Percentiles rank a stretch among this genome's conserved stretches.
phyloP scores from a whole-genome alignment of 2,329 filamentous ascomycete genomes.

The Lachnellula arida region DNA sequence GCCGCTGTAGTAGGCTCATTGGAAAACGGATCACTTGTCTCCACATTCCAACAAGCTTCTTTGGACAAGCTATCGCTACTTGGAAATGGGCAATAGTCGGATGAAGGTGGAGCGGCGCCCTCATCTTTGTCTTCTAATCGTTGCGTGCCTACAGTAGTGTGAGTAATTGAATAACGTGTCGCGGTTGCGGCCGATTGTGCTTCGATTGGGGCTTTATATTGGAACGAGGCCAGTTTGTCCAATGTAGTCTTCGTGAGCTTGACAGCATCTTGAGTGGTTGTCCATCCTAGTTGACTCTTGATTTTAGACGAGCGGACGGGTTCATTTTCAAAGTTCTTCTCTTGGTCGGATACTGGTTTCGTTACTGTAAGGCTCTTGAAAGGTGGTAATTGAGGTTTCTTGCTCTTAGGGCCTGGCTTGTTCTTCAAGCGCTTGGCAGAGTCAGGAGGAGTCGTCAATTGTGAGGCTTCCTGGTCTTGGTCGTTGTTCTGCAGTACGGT shows the following conservation, averaged over 20 bases:
- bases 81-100: conserved; percentile 1
- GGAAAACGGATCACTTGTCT: not conserved
- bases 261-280: conserved; percentile 26
- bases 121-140: not conserved
- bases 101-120: not conserved
- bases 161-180: not conserved
- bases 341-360: conserved; percentile 13
- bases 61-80: conserved; percentile 8
- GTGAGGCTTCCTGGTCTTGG: not conserved
- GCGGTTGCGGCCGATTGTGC: no score
- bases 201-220: conserved; percentile 6
- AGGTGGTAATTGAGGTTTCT: conserved; percentile 9
- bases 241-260: conserved; percentile 26
- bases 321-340: conserved; percentile 2
- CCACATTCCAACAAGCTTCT: conserved; percentile 12
- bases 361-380: conserved; percentile 23
- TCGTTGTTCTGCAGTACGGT: not conserved
- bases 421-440: conserved; percentile 9
- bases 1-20: not conserved
- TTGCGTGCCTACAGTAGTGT: not conserved
- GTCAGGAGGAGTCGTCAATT: conserved; percentile 16
- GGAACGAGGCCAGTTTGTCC: conserved; percentile 24
- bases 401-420: conserved; percentile 3
- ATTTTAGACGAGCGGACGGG: conserved; percentile 6
- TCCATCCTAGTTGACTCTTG: conserved; percentile 18